Base-by-base conservation (phyloP, 2,329 filamentous ascomycete genomes). In the Cryphonectria naterciae region DNA sequence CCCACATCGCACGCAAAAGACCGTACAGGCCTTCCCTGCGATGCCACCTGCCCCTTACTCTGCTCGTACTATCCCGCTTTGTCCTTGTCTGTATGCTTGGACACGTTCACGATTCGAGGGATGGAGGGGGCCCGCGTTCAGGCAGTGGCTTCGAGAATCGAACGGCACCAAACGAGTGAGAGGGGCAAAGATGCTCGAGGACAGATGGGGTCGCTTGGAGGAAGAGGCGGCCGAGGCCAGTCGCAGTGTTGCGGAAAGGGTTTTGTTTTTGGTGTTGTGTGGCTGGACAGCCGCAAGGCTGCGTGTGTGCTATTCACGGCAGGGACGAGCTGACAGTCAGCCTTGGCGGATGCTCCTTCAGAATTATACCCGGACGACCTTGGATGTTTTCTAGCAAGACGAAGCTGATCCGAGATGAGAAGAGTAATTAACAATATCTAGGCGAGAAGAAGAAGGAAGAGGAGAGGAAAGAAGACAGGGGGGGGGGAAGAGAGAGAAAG, bases 1-100 rank as follows among this genome's bases (percentile, higher is more conserved):
- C 82, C 83, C 81, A 77, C 84, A 84, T 84, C 81, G 81, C 83
- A 82, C 80, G 75, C 77, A 75, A 75, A 17, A 80, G 77, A 79
- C 77, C 79, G 69, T 73, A 67, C 70, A 75, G 77, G 74, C 78
- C 76, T 72, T 49, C 46, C 76, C 68, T 74, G 74, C 75, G 77
- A 78, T 73, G 69, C 70, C 68, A 70, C 71, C 68, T 70, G 63
- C 70, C 64, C 46, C 60, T 43, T 70, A 54, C 61, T 54, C 56
- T 41, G 49, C 25, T 35, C 13, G 46, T 46, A 13, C 32, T 37
- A 43, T 52, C 32, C 25, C 32, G 5, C 39, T 49, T 49, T 63
- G 25, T 46, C 39, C 52, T n/a, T 61, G 63, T 54, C 28, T 61
- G 63, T 69, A 54, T 52, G 35, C n/a, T 65, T 60, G 54, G 54